Evolutionary conservation across 164 flowering plant species (phyloP), one percentile per base, ranked within the genome.

Genomic region (Echeveria elegans): DNA sequence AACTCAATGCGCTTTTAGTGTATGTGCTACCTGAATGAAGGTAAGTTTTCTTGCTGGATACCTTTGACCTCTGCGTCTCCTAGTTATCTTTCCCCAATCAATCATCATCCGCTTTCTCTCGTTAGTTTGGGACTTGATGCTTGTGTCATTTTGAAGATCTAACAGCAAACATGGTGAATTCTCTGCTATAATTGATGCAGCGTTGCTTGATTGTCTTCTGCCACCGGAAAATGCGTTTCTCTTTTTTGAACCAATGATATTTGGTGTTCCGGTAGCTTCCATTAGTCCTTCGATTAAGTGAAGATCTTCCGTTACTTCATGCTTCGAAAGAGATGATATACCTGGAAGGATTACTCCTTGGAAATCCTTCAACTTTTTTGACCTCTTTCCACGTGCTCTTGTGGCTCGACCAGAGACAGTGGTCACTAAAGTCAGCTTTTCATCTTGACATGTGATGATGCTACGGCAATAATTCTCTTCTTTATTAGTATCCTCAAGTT

Each of bases 271-370:
- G 21, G 80, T 63, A 37, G 76, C 71, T 69, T 71, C 76, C 70
- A 79, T 68, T 60, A 77, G 63, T 31, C 79, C 72, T 70, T 73
- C 82, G 14, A 79, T 75, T 36, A 66, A 52, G 64, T 77, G 80
- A 36, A 81, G 75, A 77, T 81, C 84, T 71, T 81, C 81, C 1
- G 77, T 70, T 58, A 79, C 81, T 65, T 81, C 80, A 40, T 75
- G 60, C 70, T 82, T 75, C 21, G 84, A 75, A 26, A 81, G 68
- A 36, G 82, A 71, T 23, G 74, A 73, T 28, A 81, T 74, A 24
- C 76, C 68, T 0, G 84, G 84, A 10, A 78, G 78, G 30, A 81
- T 64, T 58, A 71, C 82, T 9, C 67, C 73, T 21, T 78, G 82
- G 62, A 81, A 78, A 68, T 81, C 74, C 73, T 77, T 78, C 68